Evolutionary conservation across 495 filamentous ascomycete genomes (phyloP).

Genomic region (Xylaria telfairii): DNA sequence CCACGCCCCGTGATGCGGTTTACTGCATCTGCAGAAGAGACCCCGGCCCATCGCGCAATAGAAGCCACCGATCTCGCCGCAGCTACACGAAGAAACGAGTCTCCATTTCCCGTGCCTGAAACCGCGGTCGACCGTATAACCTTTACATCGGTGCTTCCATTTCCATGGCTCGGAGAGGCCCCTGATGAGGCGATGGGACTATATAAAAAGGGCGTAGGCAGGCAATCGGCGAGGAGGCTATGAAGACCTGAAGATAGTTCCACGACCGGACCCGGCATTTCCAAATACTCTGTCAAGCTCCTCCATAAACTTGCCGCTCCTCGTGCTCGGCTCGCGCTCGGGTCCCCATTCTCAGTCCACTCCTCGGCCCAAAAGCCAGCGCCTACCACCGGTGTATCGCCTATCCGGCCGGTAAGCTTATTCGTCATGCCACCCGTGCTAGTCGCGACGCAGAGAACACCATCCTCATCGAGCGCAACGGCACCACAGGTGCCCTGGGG

Average conservation of each 20-base stretch:
- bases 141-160: not conserved
- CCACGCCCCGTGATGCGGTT: slow-evolving; percentile 68
- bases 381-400: slow-evolving; percentile 85
- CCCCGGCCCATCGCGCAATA: slow-evolving; percentile 66
- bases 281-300: slow-evolving; percentile 25
- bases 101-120: slow-evolving; percentile 89
- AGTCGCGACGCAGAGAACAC: slow-evolving; percentile 78
- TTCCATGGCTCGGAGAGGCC: not conserved
- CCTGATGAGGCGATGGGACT: slow-evolving; percentile 31
- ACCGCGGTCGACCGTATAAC: slow-evolving; percentile 68
- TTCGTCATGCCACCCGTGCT: slow-evolving; percentile 91
- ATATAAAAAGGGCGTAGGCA: slow-evolving; percentile 52
- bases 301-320: slow-evolving; percentile 18
- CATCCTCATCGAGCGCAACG: slow-evolving; percentile 75
- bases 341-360: slow-evolving; percentile 59
- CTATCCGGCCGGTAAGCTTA: slow-evolving; percentile 82
- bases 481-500: slow-evolving; percentile 87
- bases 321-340: not conserved
- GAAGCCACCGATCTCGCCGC: slow-evolving; percentile 75
- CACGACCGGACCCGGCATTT: slow-evolving; percentile 42
- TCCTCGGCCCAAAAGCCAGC: slow-evolving; percentile 92
- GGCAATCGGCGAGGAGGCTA: slow-evolving; percentile 57
- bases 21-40: slow-evolving; percentile 58
- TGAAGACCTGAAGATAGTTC: slow-evolving; percentile 47
- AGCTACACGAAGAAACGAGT: slow-evolving; percentile 80